phyloP scores from a whole-genome alignment of 352 stramenopile species.

The Globisporangium barbulae region DNA sequence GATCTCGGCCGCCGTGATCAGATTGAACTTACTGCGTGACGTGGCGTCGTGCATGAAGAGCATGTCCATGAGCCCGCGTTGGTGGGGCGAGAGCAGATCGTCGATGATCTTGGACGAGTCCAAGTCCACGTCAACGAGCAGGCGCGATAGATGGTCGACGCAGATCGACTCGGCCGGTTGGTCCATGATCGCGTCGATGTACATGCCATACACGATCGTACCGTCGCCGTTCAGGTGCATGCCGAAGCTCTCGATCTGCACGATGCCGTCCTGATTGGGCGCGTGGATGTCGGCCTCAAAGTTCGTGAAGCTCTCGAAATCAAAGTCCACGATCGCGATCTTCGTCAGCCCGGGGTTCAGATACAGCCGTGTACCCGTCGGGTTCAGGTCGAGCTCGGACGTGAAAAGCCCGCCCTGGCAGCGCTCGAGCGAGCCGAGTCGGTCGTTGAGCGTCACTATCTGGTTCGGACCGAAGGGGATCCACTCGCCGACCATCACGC shows the following conservation, averaged over 20 bases:
- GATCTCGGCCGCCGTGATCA: slow-evolving; percentile 97
- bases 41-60: slow-evolving; percentile 94
- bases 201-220: slow-evolving; percentile 86
- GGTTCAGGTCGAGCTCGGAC: slow-evolving; percentile 88
- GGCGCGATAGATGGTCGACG: slow-evolving; percentile 94
- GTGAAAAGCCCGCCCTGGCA: slow-evolving; percentile 97
- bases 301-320: slow-evolving; percentile 96
- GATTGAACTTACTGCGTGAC: slow-evolving; percentile 96
- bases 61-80: slow-evolving; percentile 92
- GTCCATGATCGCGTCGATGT: slow-evolving; percentile 97
- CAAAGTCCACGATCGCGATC: slow-evolving; percentile 98
- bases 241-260: slow-evolving; percentile 98
- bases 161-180: slow-evolving; percentile 95
- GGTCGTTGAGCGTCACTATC: slow-evolving; percentile 97
- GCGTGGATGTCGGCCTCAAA: slow-evolving; percentile 98
- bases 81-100: slow-evolving; percentile 93
- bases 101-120: slow-evolving; percentile 97
- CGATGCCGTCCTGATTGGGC: slow-evolving; percentile 89
- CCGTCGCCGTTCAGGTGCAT: slow-evolving; percentile 81
- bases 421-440: slow-evolving; percentile 93
- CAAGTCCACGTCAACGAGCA: slow-evolving; percentile 95
- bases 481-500: slow-evolving; percentile 97
- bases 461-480: slow-evolving; percentile 98
- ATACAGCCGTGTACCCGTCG: slow-evolving; percentile 75
- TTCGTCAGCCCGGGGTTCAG: slow-evolving; percentile 91